Evolutionary conservation across 106 monocot species (phyloP), one percentile per base, ranked within the genome.

Genomic region (Alisma plantagoaquatica): DNA sequence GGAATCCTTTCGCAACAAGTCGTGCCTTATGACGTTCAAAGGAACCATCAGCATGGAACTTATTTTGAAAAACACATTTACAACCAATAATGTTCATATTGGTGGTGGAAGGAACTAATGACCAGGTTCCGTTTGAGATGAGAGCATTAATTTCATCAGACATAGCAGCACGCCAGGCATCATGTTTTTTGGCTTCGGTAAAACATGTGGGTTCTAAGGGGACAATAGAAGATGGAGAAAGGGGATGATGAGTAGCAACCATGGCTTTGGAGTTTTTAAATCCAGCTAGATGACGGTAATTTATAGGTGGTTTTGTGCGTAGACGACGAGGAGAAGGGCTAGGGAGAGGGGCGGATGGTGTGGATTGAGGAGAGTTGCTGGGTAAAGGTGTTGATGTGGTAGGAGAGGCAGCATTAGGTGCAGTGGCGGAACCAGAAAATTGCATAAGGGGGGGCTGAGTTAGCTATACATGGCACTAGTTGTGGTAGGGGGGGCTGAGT

Each of bases 1-100:
- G 18, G 23, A 56, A 66, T 1, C 64, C 51, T 9, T 64, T 41
- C 2, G 52, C 64, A 4, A 53, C 49, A 27, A 64, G 64, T 17
- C 42, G 53, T 1, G 53, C 52, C 27, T 53, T 64, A 20, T 18
- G 41, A 15, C 27, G n/a, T 1, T 33, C 25, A 3, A 27, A 3
- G 9, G 23, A 23, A 0, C 63, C 63, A 38, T 63, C 63, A 24
- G 23, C 8, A 6, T 10, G 12, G 1, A 4, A 12, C 51, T 63
- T 63, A 5, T 35, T 22, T 15, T 51, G 22, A 16, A 16, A 51
- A 11, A 65, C 31, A 43, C 65, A 65, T 43, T 64, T 53, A 18
- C n/a, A 29, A 3, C 15, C 31, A 2, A 65, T 10, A 4, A 54
- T 12, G 46, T 43, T 43, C 18, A 18, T 23, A 14, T n/a, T n/a